Evolutionary conservation across 805 yeast genomes (phyloP), one percentile per base, ranked within the genome.

Genomic region (Suhomyces xylopsoci): DNA sequence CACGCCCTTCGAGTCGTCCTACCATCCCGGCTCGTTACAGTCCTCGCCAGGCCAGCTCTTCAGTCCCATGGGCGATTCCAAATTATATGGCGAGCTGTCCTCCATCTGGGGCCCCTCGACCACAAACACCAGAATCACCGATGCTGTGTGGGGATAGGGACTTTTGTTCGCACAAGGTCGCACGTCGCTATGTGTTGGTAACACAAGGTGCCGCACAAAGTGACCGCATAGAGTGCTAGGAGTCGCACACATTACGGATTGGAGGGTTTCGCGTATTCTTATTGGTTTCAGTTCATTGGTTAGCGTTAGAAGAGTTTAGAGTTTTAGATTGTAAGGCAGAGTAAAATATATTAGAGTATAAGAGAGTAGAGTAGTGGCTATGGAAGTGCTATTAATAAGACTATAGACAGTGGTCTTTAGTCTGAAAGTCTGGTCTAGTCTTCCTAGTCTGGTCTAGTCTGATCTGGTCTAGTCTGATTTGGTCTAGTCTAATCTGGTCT

Each of bases 61-160:
- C 7, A n/a, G 14, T 15, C 7, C 36, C 22, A 12, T 52, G 25
- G 49, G 55, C n/a, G 51, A 56, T n/a, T 14, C 46, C 38, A 45
- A 22, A 9, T 41, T 45, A 7, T 44, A 24, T 25, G 47, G 47
- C 19, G 47, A 44, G 6, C 36, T n/a, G 36, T 17, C 44, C n/a
- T 47, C 49, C 50, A 67, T 68, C 40, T 68, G 72, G 72, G 65
- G 68, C 22, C 40, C 36, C 45, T 14, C 45, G 30, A 20, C 32
- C 24, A 25, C 46, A 8, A 15, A 48, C 25, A 52, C 56, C 47
- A 43, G 53, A 10, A 48, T 60, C 53, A 51, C 53, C 17, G 67
- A 61, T 47, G 64, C 69, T n/a, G 73, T 68, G 15, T 68, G 73
- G 72, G 72, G 71, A 36, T 22, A 22, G 7, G 66, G 60, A 47